These are phyloP conservation scores for Syncephalis fuscata DNA, from an alignment of 371 early-diverging fungal species.

Conservation along the genomic window DNA sequence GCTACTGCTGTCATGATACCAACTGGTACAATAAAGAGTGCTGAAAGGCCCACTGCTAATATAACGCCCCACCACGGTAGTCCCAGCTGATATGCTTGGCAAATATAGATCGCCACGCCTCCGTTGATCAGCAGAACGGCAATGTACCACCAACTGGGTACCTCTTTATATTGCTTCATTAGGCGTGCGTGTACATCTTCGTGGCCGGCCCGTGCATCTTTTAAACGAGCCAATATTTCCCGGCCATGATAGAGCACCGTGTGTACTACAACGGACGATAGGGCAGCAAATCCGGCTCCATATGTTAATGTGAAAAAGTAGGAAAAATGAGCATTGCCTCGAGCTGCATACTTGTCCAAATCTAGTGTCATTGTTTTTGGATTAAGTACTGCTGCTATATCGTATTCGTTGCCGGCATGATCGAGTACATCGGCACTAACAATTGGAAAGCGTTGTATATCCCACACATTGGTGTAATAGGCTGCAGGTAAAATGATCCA, in stretches of 20 bases:
- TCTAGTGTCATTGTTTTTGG: neutral
- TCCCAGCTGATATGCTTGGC: constrained; percentile 33
- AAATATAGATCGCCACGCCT: constrained; percentile 35
- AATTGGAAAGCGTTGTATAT: too few relatives aligned
- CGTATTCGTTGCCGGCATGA: too few relatives aligned
- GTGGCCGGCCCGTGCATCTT: constrained; percentile 17
- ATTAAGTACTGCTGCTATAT: too few relatives aligned
- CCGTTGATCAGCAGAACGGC: constrained; percentile 34
- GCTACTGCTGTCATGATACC: constrained; percentile 60
- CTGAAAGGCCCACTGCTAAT: constrained; percentile 34
- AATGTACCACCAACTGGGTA: constrained; percentile 64
- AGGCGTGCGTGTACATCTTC: constrained; percentile 24
- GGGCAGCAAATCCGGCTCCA: constrained; percentile 26
- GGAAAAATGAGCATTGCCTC: constrained; percentile 32
- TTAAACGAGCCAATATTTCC: constrained; percentile 20
- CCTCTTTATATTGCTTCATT: constrained; percentile 32
- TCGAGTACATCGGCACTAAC: too few relatives aligned
- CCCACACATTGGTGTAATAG: constrained; percentile 41
- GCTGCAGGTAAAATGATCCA: constrained; percentile 61
- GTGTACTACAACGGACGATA: constrained; percentile 31
- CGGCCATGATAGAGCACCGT: constrained; percentile 28
- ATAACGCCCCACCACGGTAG: constrained; percentile 11
- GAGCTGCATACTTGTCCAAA: neutral
- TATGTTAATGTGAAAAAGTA: constrained; percentile 39
- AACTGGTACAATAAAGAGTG: constrained; percentile 55